Conservation (phyloP, 2,329 filamentous ascomycete species). For the Aspergillus candidus region DNA sequence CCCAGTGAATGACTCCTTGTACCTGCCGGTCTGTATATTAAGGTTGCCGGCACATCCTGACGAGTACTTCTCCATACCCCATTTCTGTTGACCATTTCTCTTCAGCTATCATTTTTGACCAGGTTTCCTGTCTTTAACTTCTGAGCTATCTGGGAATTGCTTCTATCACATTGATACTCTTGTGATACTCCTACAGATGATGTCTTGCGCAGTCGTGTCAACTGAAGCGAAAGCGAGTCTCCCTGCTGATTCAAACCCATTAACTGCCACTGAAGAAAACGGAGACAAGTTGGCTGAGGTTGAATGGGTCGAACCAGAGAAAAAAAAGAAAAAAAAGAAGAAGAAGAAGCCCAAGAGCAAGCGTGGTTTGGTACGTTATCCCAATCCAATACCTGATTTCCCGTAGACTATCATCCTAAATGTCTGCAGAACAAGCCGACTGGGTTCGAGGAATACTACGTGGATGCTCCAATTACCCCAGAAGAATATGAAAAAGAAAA, state of each 20-base stretch:
- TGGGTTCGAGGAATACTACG: conserved; percentile 75
- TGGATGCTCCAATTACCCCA: conserved; percentile 71
- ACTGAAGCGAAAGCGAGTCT: background rate
- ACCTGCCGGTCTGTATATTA: too few species aligned
- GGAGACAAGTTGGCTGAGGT: conserved; percentile 3
- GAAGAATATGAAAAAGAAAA: conserved; percentile 61
- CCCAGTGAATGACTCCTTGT: too few species aligned
- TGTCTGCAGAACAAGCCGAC: conserved; percentile 43
- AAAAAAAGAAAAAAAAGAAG: conserved; percentile 31
- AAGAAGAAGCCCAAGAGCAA: conserved; percentile 35
- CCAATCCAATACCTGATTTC: background rate
- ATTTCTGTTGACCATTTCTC: too few species aligned
- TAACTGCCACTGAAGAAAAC: background rate
- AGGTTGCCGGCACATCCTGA: too few species aligned
- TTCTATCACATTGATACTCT: too few species aligned
- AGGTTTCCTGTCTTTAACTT: too few species aligned
- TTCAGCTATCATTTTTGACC: too few species aligned
- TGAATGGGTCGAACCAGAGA: conserved; percentile 4
- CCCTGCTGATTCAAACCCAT: too few species aligned
- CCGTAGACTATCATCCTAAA: background rate
- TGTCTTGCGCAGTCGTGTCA: too few species aligned
- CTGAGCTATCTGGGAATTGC: too few species aligned
- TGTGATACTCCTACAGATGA: too few species aligned
- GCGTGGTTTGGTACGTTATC: conserved; percentile 23
- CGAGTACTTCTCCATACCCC: too few species aligned